Percentiles rank a stretch among this genome's conserved stretches.
Evolutionary conservation across 768 basidiomycete species (phyloP).

Genomic region (Mycena belliarum): DNA sequence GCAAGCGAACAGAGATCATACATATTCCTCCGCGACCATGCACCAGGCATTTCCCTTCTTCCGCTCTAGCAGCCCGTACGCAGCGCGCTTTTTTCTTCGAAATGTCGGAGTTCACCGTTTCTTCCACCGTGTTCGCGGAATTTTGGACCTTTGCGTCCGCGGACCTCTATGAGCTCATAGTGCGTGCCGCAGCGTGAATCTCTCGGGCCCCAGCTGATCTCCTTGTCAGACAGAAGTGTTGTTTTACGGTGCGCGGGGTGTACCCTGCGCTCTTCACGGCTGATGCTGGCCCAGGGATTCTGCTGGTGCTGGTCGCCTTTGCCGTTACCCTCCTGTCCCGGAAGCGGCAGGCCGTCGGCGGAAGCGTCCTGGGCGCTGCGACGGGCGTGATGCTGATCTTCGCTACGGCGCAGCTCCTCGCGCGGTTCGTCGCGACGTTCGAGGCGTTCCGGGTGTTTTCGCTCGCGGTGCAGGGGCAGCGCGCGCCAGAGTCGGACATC

Average conservation of each 20-base stretch:
- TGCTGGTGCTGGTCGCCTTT: slow-evolving; percentile 19
- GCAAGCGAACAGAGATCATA: too few relatives aligned
- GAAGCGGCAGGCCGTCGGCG: background rate
- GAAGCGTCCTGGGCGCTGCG: background rate
- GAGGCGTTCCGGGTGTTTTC: slow-evolving; percentile 1
- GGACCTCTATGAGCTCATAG: slow-evolving; percentile 2
- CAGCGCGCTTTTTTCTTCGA: background rate
- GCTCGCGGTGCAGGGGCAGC: slow-evolving; percentile 5
- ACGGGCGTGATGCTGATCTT: slow-evolving; percentile 12
- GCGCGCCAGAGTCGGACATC: background rate
- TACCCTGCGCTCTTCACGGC: too few relatives aligned
- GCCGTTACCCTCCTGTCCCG: slow-evolving; percentile 4
- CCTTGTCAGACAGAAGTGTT: slow-evolving; percentile 10
- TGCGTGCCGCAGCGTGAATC: background rate
- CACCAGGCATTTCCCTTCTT: too few relatives aligned
- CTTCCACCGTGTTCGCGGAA: background rate
- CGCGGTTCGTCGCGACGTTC: slow-evolving; percentile 1
- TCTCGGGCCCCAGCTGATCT: background rate
- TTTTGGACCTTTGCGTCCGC: slow-evolving; percentile 3
- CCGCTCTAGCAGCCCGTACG: too few relatives aligned
- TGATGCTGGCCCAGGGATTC: slow-evolving; percentile 1
- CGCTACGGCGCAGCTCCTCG: slow-evolving; percentile 5
- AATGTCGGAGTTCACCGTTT: too few relatives aligned
- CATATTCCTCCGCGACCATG: too few relatives aligned
- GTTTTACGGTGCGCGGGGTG: slow-evolving; percentile 6